Percentiles rank a stretch among this genome's conserved stretches.
Conservation (phyloP, 441 rosid genomes). For the Syzygium malaccense region DNA sequence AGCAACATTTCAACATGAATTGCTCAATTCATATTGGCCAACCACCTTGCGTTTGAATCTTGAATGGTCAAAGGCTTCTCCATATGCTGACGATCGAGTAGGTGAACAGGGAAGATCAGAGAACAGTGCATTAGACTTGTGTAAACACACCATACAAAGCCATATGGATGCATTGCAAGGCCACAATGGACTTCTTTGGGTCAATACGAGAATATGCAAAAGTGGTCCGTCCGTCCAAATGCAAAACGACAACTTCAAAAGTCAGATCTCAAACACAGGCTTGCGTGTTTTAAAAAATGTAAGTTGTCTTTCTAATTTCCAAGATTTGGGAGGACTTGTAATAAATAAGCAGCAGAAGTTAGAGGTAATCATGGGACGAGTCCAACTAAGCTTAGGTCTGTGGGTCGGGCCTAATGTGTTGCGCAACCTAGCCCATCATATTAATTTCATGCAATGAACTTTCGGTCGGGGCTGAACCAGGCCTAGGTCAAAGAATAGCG, state of each 20-base stretch:
- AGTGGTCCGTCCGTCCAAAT: background rate
- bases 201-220: background rate
- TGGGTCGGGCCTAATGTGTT: background rate
- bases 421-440: background rate
- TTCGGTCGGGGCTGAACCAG: rapidly evolving
- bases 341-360: background rate
- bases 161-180: background rate
- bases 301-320: background rate
- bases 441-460: background rate
- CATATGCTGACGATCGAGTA: background rate
- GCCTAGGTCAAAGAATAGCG: background rate
- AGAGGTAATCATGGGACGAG: background rate
- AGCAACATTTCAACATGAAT: background rate
- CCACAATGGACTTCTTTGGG: background rate
- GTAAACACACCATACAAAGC: background rate
- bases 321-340: background rate
- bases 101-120: background rate
- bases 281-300: background rate
- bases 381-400: background rate
- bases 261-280: background rate
- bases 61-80: background rate
- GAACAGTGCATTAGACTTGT: background rate
- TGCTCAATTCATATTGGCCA: background rate
- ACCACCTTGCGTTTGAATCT: background rate
- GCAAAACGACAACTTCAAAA: background rate